Evolutionary conservation across 2,329 filamentous ascomycete genomes (phyloP), one percentile per base, ranked within the genome.

Genomic region (Paraconiothyrium brasiliense): DNA sequence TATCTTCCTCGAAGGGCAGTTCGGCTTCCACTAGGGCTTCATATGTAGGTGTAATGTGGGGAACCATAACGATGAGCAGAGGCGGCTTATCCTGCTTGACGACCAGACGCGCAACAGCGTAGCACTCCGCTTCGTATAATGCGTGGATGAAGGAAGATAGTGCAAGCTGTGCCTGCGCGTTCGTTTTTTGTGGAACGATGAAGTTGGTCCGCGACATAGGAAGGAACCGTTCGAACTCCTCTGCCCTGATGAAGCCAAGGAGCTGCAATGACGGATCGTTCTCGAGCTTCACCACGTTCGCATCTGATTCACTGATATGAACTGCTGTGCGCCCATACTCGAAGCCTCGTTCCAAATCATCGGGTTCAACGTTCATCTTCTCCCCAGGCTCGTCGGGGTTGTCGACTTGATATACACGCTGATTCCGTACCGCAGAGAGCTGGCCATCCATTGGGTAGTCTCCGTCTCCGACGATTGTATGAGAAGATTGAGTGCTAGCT

Each of bases 311-410:
- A 67, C 88, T 92, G 68, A 99, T 97, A 67, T 91, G 90, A 1
- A 99, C 94, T 2, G 92, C 93, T 0, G 94, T 97, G 59, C 93
- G 87, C 49, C 95, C 95, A 75, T 99, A 99, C 72, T 93, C 90
- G 72, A 94, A 99, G 0, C 95, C 95, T 76, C 93, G 97, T n/a
- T 92, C 92, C 41, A 99, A 84, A 16, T 92, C 87, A 14, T 97
- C 93, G 60, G 89, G 88, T 32, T 91, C 88, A 30, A 99, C 89
- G 57, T 97, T 92, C 57, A 85, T 86, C 79, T 94, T 97, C 13
- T 92, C 91, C 16, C 92, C 93, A 0, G 90, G 89, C 0, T 89
- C 89, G 43, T 86, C 83, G 5, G 90, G 86, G 63, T 97, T 92
- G 41, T 90, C 87, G 61, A 98, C 86, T 71, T 90, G 90, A 79